Evolutionary conservation across 2,329 filamentous ascomycete genomes (phyloP), one percentile per base, ranked within the genome.

Genomic region (Talaromyces sp.): DNA sequence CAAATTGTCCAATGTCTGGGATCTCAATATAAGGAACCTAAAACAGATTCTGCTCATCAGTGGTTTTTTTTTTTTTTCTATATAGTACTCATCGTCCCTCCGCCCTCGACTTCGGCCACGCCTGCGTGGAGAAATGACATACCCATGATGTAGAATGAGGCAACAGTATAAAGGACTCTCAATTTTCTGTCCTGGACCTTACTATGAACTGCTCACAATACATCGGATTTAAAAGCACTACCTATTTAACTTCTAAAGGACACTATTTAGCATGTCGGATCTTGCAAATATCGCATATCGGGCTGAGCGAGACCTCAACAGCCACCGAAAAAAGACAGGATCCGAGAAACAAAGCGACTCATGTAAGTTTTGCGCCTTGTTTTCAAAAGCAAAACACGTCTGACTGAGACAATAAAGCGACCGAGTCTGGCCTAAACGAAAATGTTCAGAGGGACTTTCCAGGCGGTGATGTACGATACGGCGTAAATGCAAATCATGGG

Each of bases 351-450:
- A 74, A 64, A 78, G 76, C 63, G 71, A 73, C 57, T 76, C 76
- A 22, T 71, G 76, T 80, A 74, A 19, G 11, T 28, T 9, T 15
- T 30, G 8, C n/a, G 27, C n/a, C 8, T 19, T 3, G 1, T 53
- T 7, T 52, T 3, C 3, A 1, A 25, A 8, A 11, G 17, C 11
- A 13, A 25, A 3, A 22, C 25, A 32, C 2, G 19, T 10, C 1
- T 9, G 1, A 30, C 49, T 32, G 9, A 53, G 8, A 53, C 7
- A 27, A 17, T 44, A 1, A 39, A 78, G 75, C 72, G 27, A 54
- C 68, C 25, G 77, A 80, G 64, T 78, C 77, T 25, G 77, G 76
- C 30, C 71, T 80, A 62, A 71, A 80, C 62, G 72, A 73, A 65
- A 69, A 70, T 60, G 76, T 70, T 30, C 68, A 75, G 30, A 68